phyloP scores from a whole-genome alignment of 2,329 filamentous ascomycete genomes.

The Cordyceps cicadae region DNA sequence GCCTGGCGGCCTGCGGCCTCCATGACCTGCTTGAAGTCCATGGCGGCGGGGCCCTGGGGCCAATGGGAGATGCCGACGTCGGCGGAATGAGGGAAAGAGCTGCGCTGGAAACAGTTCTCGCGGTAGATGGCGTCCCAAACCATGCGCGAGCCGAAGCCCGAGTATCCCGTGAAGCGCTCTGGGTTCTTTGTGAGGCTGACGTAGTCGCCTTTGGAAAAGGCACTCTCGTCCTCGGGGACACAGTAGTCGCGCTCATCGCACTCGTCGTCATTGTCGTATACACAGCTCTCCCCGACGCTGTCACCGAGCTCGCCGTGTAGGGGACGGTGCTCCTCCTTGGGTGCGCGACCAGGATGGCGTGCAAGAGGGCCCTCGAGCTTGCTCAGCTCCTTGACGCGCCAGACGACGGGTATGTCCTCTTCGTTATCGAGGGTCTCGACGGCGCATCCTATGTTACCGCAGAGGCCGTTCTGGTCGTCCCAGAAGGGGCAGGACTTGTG shows the following conservation, averaged over 20 bases:
- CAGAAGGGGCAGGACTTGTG: slow-evolving; percentile 95
- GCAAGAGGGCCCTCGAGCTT: slow-evolving; percentile 88
- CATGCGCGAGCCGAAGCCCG: slow-evolving; percentile 73
- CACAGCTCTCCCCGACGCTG: slow-evolving; percentile 86
- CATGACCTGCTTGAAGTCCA: slow-evolving; percentile 54
- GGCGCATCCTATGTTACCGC: slow-evolving; percentile 92
- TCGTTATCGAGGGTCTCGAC: slow-evolving; percentile 94
- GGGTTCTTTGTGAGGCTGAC: slow-evolving; percentile 90
- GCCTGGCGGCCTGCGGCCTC: slow-evolving; percentile 52
- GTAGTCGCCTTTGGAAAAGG: slow-evolving; percentile 83
- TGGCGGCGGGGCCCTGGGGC: slow-evolving; percentile 44
- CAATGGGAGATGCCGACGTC: slow-evolving; percentile 39
- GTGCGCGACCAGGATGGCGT: slow-evolving; percentile 71
- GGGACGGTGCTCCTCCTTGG: slow-evolving; percentile 66
- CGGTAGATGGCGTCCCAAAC: slow-evolving; percentile 96
- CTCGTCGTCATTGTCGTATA: slow-evolving; percentile 95
- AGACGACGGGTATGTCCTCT: slow-evolving; percentile 83
- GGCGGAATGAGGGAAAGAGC: slow-evolving; percentile 53
- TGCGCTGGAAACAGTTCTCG: slow-evolving; percentile 86
- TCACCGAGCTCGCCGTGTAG: slow-evolving; percentile 77
- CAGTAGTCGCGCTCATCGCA: slow-evolving; percentile 97
- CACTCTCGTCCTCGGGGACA: slow-evolving; percentile 87
- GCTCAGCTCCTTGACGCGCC: slow-evolving; percentile 84
- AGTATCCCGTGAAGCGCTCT: slow-evolving; percentile 91
- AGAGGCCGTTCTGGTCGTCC: slow-evolving; percentile 87